phyloP scores from a whole-genome alignment of 2,329 filamentous ascomycete species.

The Ophiostoma populinum region DNA sequence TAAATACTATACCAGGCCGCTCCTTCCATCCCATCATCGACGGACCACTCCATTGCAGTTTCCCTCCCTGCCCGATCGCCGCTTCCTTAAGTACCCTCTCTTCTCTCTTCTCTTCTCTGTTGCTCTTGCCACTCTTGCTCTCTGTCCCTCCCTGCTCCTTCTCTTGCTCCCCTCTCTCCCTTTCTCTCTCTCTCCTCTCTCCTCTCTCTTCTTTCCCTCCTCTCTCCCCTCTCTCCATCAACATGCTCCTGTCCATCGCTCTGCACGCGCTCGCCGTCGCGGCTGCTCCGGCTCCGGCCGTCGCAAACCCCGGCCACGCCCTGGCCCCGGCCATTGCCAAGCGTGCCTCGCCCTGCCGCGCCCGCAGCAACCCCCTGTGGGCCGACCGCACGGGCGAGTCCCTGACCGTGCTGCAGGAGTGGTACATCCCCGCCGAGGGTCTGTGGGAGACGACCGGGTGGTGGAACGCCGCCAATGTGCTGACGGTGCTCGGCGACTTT shows the following conservation, averaged over 20 bases:
- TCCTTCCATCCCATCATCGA: no score
- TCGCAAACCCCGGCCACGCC: no score
- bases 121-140: not conserved
- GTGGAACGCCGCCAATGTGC: slow-evolving; percentile 57
- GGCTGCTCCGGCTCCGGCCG: no score
- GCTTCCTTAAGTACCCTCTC: no score
- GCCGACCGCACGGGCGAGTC: slow-evolving; percentile 17
- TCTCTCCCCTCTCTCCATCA: not conserved
- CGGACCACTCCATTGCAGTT: no score
- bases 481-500: slow-evolving; percentile 45
- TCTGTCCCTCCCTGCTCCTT: not conserved
- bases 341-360: no score
- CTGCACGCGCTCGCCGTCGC: no score
- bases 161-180: not conserved
- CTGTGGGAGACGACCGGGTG: slow-evolving; percentile 49
- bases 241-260: no score
- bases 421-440: slow-evolving; percentile 43
- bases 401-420: slow-evolving; percentile 33
- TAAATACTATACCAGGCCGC: no score
- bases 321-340: no score
- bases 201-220: not conserved
- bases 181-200: not conserved
- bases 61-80: no score
- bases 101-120: not conserved
- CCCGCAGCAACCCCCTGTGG: slow-evolving; percentile 14